Evolutionary conservation across 2,329 filamentous ascomycete species (phyloP), one percentile per base, ranked within the genome.

Genomic region (Davidsoniella australis): DNA sequence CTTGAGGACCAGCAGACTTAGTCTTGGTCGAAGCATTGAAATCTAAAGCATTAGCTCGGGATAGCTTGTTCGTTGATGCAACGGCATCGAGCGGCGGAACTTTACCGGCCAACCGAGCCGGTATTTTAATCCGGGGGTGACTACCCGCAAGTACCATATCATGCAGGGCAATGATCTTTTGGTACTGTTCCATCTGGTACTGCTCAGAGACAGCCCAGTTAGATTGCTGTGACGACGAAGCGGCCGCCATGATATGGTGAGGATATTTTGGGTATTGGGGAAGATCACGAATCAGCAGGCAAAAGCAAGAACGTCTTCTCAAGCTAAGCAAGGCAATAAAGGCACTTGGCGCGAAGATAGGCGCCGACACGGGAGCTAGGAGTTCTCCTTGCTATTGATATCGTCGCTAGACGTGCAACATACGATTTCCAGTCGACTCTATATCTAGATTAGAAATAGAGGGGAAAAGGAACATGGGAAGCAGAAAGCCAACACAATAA

Each of bases 91-190:
- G 47, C 36, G 47, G 50, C 23, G 54, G 48, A 23, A 51, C 49
- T 47, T 54, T 55, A 17, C 51, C 52, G 29, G 42, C 54, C 54
- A 68, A 57, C 59, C 68, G 66, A 50, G 65, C 57, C 52, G 72
- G 69, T 33, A 71, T 61, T 61, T 76, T 79, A 64, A 81, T 72
- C 57, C 67, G 71, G 45, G 76, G 72, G 59, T 88, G 82, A 57
- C 73, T 78, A 60, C 88, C 87, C 62, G 84, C 76, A 61, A 91
- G 70, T 57, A 96, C 75, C 57, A 79, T 72, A 68, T 94, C 83
- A 64, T 80, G 81, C 64, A 96, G 79, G 57, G 72, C 76, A 60
- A 94, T 63, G 59, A 96, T 83, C 66, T 81, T 85, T 60, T 82
- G 75, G 68, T 86, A 91, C 64, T 88, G 51, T 26, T 50, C 47